Base-by-base conservation (phyloP, 2,329 filamentous ascomycete genomes). In the Lizonia empirigonia region DNA sequence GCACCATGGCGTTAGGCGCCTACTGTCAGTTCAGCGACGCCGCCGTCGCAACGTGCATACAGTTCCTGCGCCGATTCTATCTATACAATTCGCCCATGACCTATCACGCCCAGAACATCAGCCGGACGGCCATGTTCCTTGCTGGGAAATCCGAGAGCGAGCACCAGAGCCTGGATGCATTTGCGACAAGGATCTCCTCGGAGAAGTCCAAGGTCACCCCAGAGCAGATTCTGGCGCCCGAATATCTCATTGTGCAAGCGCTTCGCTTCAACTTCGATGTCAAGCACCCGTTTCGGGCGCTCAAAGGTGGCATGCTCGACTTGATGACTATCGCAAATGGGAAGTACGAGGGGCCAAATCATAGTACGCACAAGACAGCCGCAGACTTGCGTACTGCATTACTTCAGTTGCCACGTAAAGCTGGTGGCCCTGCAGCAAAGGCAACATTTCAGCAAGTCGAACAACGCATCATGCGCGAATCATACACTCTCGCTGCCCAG, bases 81-180 rank as follows among this genome's bases (percentile, higher is more conserved):
- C 83, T 96, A 29, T 93, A 89, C 67, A 96, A 97, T 76, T 95
- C 90, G 32, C 85, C 92, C 67, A 96, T 97, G 90, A 96, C 92
- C 23, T 97, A 99, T 71, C 90, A 93, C 56, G 93, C 92, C 0
- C 89, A 90, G 56, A 87, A 91, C 57, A 89, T 97, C 60, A 86
- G 96, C 70, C 90, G 92, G 69, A 94, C 91, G 23, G 90, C 89
- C 27, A 82, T 99, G 46, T 97, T 95, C 78, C 89, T 99, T 58
- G 91, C 91, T 8, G 91, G 88, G 65, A 99, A 99, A 76, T 90
- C 91, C 4, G 93, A 99, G 68, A 90, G 90, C 53, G 84, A 86
- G 70, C 92, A 93, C 72, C 85, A 87, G 53, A 83, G 85, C 7
- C 77, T 86, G 20, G 76, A 78, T 1, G 77, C 80, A 40, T 95